phyloP scores from a whole-genome alignment of 495 filamentous ascomycete species.

The Trichoderma orchidacearum region DNA sequence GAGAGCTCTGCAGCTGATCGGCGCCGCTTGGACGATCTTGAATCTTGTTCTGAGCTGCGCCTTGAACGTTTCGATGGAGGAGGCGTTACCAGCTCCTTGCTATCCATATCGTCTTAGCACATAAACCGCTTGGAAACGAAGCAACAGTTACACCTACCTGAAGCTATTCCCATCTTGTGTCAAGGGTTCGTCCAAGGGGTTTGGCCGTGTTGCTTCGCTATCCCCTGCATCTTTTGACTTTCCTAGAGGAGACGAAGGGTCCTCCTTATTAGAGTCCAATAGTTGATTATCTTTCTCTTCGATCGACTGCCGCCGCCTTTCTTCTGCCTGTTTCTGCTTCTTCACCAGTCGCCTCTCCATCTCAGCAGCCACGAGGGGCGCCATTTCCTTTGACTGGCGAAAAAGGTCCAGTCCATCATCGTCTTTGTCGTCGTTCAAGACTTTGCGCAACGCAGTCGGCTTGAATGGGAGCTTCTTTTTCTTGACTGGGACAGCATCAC shows the following conservation, averaged over 20 bases:
- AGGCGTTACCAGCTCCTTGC: neutral
- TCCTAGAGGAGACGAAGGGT: neutral
- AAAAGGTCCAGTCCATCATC: slow-evolving; percentile 2
- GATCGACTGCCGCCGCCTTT: neutral
- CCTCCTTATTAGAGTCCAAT: neutral
- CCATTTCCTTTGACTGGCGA: neutral
- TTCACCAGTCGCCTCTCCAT: neutral
- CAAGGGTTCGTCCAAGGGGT: neutral
- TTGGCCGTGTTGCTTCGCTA: neutral
- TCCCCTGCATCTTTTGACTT: neutral
- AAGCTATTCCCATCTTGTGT: neutral
- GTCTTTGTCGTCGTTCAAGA: neutral
- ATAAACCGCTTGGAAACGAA: neutral
- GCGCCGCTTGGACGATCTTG: neutral
- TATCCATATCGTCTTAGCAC: neutral
- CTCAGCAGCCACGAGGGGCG: neutral
- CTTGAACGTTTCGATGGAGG: slow-evolving; percentile 1
- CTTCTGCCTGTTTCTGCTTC: slow-evolving; percentile 1
- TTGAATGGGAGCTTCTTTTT: slow-evolving; percentile 4
- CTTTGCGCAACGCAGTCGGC: slow-evolving; percentile 2
- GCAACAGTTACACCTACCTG: neutral
- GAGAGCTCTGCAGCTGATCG: neutral
- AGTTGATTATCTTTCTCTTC: neutral
- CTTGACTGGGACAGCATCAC: neutral
- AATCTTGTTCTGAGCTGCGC: neutral